Base-by-base conservation (phyloP, 768 basidiomycete species). In the Crepidotus variabilis region DNA sequence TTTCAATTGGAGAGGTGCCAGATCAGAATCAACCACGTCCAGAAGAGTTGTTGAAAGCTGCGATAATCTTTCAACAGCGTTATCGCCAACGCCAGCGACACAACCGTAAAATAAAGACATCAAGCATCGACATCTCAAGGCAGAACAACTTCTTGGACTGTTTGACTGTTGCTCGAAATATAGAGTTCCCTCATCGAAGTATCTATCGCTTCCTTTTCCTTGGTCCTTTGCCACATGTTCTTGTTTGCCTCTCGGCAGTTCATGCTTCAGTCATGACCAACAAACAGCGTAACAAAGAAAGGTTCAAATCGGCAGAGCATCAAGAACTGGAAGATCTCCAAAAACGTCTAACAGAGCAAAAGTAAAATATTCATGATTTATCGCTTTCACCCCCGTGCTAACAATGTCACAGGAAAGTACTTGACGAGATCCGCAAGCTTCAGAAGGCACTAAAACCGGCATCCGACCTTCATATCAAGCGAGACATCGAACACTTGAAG, bases 181-280 rank as follows among this genome's bases (percentile, higher is more conserved):
- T 65, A 39, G 58, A 62, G 2, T 67, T 64, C 64, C 62, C 66
- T 11, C 33, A 56, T 2, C 46, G 57, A 3, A 61, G 55, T 36
- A 58, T 55, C 36, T 67, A 67, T 43, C 61, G 58, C 14, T 56
- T 57, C 35, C 35, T 67, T 32, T 67, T 63, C 49, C 54, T 65
- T 2, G 66, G 66, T 6, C 64, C 64, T 24, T 53, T 67, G 14
- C 61, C 66, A 20, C 66, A 67, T 49, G 56, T 63, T 7, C 50
- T 63, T 21, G 58, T 57, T 8, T 62, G 63, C 51, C 62, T 67
- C 33, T 57, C 59, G 22, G 50, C 57, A 3, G 64, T 58, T 6
- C 48, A 61, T 22, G 43, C 55, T 1, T 60, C 55, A 53, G 58
- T 47, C 8, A 57, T 61, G 24, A 55, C 60, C 9, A 61, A 47